Percentiles rank a stretch among this genome's conserved stretches.
phyloP scores from a whole-genome alignment of 139 green algal genomes.

The Axilococcus clingmanii region DNA sequence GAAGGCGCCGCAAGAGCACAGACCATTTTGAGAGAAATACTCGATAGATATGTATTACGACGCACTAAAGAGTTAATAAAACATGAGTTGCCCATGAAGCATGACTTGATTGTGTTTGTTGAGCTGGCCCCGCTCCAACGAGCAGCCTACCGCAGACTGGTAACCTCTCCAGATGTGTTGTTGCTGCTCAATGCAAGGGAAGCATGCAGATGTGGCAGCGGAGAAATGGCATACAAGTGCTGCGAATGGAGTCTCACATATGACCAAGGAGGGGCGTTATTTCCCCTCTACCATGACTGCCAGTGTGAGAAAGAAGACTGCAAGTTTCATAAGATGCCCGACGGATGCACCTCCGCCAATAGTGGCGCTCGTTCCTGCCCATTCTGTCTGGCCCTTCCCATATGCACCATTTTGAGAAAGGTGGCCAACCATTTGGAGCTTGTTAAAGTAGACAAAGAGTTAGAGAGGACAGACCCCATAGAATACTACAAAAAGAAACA shows the following conservation, averaged over 20 bases:
- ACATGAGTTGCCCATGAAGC: constrained; percentile 56
- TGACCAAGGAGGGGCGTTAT: constrained; percentile 46
- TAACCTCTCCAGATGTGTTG: constrained; percentile 41
- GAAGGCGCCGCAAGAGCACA: background rate
- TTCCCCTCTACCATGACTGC: constrained; percentile 47
- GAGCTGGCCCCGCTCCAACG: constrained; percentile 48
- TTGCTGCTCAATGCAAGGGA: constrained; percentile 26
- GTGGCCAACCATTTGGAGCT: constrained; percentile 62
- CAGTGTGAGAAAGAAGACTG: constrained; percentile 29
- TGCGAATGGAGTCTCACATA: constrained; percentile 22
- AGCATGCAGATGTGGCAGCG: constrained; percentile 33
- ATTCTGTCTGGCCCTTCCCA: constrained; percentile 49
- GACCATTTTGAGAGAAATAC: constrained; percentile 16
- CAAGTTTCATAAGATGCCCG: constrained; percentile 43
- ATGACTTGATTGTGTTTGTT: constrained; percentile 67
- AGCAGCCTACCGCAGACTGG: constrained; percentile 40
- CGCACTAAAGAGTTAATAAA: constrained; percentile 57
- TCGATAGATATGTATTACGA: constrained; percentile 43
- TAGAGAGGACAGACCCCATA: background rate
- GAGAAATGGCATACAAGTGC: constrained; percentile 8
- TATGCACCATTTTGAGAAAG: constrained; percentile 45
- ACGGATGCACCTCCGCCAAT: constrained; percentile 27
- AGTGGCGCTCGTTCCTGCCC: constrained; percentile 33
- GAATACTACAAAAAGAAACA: constrained; percentile 17
- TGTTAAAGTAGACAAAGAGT: constrained; percentile 31